Evolutionary conservation across 208 protist species (phyloP).

Genomic region (Blechomonas ayalai): DNA sequence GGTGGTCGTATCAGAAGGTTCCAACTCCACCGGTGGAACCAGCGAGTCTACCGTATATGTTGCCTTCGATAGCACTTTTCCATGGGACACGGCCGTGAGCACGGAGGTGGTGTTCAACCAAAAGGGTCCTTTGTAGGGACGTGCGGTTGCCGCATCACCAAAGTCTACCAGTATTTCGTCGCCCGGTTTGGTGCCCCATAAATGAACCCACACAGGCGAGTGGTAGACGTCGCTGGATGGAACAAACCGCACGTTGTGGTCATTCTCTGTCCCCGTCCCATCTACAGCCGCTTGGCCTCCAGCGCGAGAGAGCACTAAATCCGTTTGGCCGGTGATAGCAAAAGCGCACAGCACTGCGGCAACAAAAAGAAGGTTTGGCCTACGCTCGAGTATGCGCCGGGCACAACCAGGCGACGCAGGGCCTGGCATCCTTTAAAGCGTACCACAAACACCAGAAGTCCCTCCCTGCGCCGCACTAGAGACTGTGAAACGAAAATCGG

Average conservation of each 20-base stretch:
- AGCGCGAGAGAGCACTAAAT: too few relatives aligned
- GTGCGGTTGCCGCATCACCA: conserved; percentile 22
- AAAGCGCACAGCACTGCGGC: too few relatives aligned
- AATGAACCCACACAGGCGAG: conserved; percentile 28
- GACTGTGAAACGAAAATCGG: too few relatives aligned
- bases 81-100: conserved; percentile 25
- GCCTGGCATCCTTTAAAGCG: too few relatives aligned
- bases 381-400: too few relatives aligned
- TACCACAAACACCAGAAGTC: too few relatives aligned
- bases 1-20: conserved; percentile 35
- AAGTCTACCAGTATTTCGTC: conserved; percentile 30
- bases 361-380: too few relatives aligned
- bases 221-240: conserved; percentile 16
- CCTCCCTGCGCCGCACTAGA: too few relatives aligned
- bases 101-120: conserved; percentile 31
- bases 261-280: neutral
- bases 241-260: neutral
- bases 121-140: conserved; percentile 34
- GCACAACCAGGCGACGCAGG: too few relatives aligned
- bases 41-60: conserved; percentile 28
- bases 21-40: conserved; percentile 24
- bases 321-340: too few relatives aligned
- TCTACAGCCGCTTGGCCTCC: neutral
- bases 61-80: conserved; percentile 1
- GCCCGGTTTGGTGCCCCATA: conserved; percentile 13